Conservation (phyloP, 805 yeast genomes). For the Metschnikowia picachoensis region DNA sequence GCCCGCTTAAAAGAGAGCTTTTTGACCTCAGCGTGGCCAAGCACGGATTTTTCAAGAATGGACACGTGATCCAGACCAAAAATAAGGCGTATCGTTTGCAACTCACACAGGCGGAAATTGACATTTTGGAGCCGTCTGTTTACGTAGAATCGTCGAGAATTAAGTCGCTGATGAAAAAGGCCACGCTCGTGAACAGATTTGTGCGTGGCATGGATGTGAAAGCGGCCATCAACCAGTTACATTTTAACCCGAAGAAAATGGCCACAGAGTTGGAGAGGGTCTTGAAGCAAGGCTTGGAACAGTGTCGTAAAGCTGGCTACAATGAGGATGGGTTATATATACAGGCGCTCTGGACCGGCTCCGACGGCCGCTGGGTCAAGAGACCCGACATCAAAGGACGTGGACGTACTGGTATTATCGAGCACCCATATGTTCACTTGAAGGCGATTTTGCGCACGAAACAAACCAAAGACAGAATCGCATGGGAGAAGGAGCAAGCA, state of each 20-base stretch:
- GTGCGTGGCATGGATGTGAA: conserved; percentile 67
- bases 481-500: conserved; percentile 53
- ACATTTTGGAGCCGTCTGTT: conserved; percentile 83
- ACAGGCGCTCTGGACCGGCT: conserved; percentile 85
- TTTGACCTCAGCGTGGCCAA: conserved; percentile 57
- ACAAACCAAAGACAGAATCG: conserved; percentile 57
- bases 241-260: conserved; percentile 76
- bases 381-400: conserved; percentile 83
- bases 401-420: conserved; percentile 79
- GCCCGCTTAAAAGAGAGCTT: conserved; percentile 67
- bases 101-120: conserved; percentile 62
- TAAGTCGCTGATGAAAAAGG: conserved; percentile 85
- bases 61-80: conserved; percentile 42
- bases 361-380: conserved; percentile 72
- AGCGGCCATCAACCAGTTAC: conserved; percentile 87
- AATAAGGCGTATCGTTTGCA: conserved; percentile 53
- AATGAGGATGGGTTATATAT: conserved; percentile 63
- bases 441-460: conserved; percentile 70
- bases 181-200: conserved; percentile 73
- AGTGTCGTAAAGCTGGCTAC: conserved; percentile 58
- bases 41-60: conserved; percentile 68
- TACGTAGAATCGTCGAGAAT: conserved; percentile 76
- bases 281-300: conserved; percentile 66
- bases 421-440: conserved; percentile 76
- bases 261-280: conserved; percentile 75